These are phyloP conservation scores for Penicillium steckii DNA, from an alignment of 495 filamentous ascomycete species.

Conservation along the genomic window DNA sequence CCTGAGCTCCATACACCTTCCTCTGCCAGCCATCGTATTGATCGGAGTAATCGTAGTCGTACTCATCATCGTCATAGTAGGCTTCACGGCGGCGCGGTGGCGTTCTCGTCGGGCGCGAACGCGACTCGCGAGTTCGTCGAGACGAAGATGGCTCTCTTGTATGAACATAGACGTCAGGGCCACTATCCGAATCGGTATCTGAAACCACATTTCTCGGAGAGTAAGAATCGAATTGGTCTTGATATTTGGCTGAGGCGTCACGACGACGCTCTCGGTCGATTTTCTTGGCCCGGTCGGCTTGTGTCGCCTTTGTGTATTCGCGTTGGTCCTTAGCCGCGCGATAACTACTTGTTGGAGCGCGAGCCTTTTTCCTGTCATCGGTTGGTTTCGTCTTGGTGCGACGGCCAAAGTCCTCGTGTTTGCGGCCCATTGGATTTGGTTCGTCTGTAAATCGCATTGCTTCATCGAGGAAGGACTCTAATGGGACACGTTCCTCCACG, in stretches of 20 bases:
- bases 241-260: slow-evolving; percentile 47
- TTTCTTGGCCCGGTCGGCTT: slow-evolving; percentile 40
- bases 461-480: slow-evolving; percentile 41
- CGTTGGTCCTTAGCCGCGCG: slow-evolving; percentile 33
- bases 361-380: slow-evolving; percentile 41
- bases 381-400: slow-evolving; percentile 31
- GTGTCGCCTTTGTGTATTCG: slow-evolving; percentile 29
- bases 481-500: slow-evolving; percentile 47
- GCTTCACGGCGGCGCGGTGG: slow-evolving; percentile 15
- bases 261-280: slow-evolving; percentile 52
- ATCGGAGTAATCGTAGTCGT: slow-evolving; percentile 22
- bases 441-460: slow-evolving; percentile 36
- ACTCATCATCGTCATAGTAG: slow-evolving; percentile 29
- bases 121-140: slow-evolving; percentile 17
- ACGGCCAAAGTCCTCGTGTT: slow-evolving; percentile 40
- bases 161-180: slow-evolving; percentile 18
- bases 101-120: slow-evolving; percentile 17
- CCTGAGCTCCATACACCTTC: slow-evolving; percentile 25
- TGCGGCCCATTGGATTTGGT: slow-evolving; percentile 38
- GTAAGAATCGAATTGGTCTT: slow-evolving; percentile 25
- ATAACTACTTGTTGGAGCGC: slow-evolving; percentile 23
- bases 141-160: slow-evolving; percentile 17
- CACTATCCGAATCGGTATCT: slow-evolving; percentile 32
- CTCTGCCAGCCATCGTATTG: slow-evolving; percentile 14
- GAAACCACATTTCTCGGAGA: slow-evolving; percentile 21